These are phyloP conservation scores for Cicer yamashitae DNA, from an alignment of 306 rosid genomes.

Conservation along the genomic window DNA sequence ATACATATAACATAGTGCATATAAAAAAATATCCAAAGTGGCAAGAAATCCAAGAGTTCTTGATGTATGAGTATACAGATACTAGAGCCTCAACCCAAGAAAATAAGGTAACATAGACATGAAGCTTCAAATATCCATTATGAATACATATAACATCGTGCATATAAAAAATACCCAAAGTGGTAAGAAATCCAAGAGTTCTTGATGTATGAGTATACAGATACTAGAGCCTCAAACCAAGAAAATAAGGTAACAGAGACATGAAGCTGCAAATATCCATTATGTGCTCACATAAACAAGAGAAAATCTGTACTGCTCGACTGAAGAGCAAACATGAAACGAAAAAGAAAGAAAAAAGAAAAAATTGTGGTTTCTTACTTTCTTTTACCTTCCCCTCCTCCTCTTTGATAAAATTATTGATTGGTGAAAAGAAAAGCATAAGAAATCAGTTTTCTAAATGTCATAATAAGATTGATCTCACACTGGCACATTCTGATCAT, in stretches of 20 bases:
- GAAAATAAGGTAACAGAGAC: slow-evolving; percentile 15
- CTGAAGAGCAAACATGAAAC: slow-evolving; percentile 15
- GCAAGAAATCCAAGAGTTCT: slow-evolving; percentile 17
- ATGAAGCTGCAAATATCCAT: not conserved
- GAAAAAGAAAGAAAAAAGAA: not conserved
- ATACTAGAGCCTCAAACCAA: slow-evolving; percentile 33
- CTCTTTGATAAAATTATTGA: slow-evolving; percentile 22
- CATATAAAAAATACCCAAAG: slow-evolving; percentile 4
- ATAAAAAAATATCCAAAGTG: slow-evolving; percentile 4
- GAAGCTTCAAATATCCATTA: not conserved
- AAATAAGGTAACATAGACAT: slow-evolving; percentile 2
- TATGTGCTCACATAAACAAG: slow-evolving; percentile 6
- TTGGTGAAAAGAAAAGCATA: slow-evolving; percentile 29
- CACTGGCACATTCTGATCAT: slow-evolving; percentile 20
- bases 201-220: not conserved
- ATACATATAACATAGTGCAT: slow-evolving; percentile 1
- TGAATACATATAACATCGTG: not conserved
- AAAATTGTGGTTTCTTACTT: not conserved
- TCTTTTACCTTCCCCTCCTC: not conserved
- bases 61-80: not conserved
- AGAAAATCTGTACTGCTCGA: slow-evolving; percentile 11
- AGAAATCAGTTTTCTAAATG: slow-evolving; percentile 31
- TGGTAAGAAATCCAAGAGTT: slow-evolving; percentile 13
- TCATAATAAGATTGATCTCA: slow-evolving; percentile 26
- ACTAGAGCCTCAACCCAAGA: slow-evolving; percentile 34